Conservation (phyloP, 2,329 filamentous ascomycete genomes). For the Penicillium sp. region DNA sequence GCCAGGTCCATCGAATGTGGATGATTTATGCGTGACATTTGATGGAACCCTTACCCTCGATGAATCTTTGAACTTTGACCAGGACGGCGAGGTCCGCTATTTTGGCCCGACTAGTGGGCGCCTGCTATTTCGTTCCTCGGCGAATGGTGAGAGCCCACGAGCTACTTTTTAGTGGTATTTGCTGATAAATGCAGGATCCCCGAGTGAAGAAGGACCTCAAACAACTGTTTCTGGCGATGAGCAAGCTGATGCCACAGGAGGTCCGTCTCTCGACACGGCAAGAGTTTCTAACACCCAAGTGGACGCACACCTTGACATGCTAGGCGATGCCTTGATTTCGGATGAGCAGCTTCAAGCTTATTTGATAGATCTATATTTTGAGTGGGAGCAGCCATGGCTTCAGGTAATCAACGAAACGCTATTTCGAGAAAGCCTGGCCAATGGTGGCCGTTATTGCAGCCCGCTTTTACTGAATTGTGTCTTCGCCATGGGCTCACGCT, state of each 20-base stretch:
- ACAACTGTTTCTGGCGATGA: constrained; percentile 5
- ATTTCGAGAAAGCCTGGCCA: constrained; percentile 30
- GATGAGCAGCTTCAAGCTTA: constrained; percentile 26
- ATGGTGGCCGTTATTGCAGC: constrained; percentile 30
- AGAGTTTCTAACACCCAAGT: not conserved
- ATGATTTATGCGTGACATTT: constrained; percentile 23
- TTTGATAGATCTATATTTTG: constrained; percentile 35
- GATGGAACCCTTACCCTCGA: constrained; percentile 34
- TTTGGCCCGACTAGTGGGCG: constrained; percentile 39
- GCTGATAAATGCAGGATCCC: constrained; percentile 10
- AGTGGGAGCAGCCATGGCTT: constrained; percentile 38
- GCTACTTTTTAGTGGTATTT: not conserved
- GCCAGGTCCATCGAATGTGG: constrained; percentile 8
- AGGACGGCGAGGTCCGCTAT: constrained; percentile 34
- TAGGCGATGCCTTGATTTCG: constrained; percentile 9
- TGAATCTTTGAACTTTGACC: constrained; percentile 36
- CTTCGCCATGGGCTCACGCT: constrained; percentile 34
- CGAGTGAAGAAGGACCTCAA: constrained; percentile 2
- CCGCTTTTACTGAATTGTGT: constrained; percentile 34
- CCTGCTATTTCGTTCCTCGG: constrained; percentile 27
- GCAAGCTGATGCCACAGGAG: not conserved
- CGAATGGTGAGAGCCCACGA: constrained; percentile 6
- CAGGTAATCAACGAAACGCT: constrained; percentile 36
- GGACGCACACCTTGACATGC: not conserved
- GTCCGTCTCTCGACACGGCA: not conserved